These are phyloP conservation scores for Trichocladium uniseriatum DNA, from an alignment of 495 filamentous ascomycete genomes.

Conservation along the genomic window DNA sequence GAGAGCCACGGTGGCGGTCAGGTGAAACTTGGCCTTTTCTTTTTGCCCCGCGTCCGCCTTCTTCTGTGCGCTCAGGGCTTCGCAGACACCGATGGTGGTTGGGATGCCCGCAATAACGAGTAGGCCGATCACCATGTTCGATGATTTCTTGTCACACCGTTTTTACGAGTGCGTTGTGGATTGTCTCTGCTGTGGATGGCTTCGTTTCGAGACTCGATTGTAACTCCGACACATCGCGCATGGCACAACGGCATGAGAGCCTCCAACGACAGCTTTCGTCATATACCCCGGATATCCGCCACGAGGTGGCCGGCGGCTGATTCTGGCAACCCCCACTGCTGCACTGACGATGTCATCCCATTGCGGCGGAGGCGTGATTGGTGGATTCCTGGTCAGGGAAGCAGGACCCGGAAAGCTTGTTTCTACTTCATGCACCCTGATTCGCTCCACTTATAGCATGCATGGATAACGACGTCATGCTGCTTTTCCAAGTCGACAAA, in stretches of 20 bases:
- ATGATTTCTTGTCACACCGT: neutral
- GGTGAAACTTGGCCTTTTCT: constrained; percentile 42
- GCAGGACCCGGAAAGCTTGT: constrained; percentile 14
- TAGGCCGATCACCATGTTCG: constrained; percentile 36
- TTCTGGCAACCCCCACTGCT: no score
- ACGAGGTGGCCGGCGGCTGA: no score
- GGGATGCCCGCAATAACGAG: constrained; percentile 39
- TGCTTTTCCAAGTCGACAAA: neutral
- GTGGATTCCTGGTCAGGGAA: neutral
- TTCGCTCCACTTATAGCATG: neutral
- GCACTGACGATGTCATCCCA: constrained; percentile 11
- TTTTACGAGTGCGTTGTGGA: neutral
- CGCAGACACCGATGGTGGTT: constrained; percentile 42
- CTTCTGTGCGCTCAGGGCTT: constrained; percentile 44
- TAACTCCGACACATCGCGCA: neutral
- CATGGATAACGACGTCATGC: neutral
- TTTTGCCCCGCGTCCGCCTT: constrained; percentile 40
- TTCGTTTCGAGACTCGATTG: neutral
- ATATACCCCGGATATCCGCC: constrained; percentile 12
- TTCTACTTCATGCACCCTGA: constrained; percentile 2
- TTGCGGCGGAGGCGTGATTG: constrained; percentile 4
- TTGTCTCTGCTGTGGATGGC: neutral
- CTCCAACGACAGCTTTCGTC: constrained; percentile 4
- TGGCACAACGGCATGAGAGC: neutral
- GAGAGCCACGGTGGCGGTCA: constrained; percentile 37